A percentile compares a stretch with the other conserved stretches of the same genome.
Conservation (phyloP, 1,284 basidiomycete species). For the Papiliotrema flavescens region DNA sequence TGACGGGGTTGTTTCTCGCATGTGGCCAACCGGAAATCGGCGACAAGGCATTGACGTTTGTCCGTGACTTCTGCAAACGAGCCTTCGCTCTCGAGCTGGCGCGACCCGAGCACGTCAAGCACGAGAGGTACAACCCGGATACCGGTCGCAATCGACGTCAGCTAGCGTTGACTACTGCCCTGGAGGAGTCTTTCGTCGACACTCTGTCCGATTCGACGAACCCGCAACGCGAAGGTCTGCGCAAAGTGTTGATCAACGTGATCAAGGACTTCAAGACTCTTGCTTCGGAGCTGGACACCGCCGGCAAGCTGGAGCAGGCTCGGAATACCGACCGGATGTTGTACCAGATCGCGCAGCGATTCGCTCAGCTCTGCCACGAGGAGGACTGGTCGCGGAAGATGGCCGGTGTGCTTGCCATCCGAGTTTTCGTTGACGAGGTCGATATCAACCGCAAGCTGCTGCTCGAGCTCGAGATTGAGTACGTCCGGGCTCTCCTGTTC, state of each 20-base stretch:
- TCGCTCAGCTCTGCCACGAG: slow-evolving; percentile 80
- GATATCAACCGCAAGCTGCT: slow-evolving; percentile 77
- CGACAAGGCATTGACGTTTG: slow-evolving; percentile 33
- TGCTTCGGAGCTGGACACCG: slow-evolving; percentile 48
- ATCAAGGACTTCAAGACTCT: slow-evolving; percentile 65
- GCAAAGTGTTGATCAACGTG: slow-evolving; percentile 60
- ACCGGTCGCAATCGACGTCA: slow-evolving; percentile 31
- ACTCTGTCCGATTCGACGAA: slow-evolving; percentile 65
- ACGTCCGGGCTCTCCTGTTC: slow-evolving; percentile 85
- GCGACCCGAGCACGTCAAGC: slow-evolving; percentile 19
- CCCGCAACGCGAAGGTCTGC: slow-evolving; percentile 60
- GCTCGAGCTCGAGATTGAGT: slow-evolving; percentile 82
- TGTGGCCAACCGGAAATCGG: slow-evolving; percentile 24
- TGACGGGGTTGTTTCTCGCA: slow-evolving; percentile 39
- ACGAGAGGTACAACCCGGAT: slow-evolving; percentile 22
- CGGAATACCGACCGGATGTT: slow-evolving; percentile 53
- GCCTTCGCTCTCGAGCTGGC: slow-evolving; percentile 39
- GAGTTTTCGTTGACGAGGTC: slow-evolving; percentile 67
- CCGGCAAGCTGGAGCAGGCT: slow-evolving; percentile 57
- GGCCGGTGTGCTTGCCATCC: slow-evolving; percentile 80
- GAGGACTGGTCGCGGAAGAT: slow-evolving; percentile 82
- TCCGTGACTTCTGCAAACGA: slow-evolving; percentile 34
- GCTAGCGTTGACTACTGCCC: slow-evolving; percentile 36
- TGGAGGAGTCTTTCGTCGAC: slow-evolving; percentile 69
- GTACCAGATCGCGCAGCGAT: slow-evolving; percentile 72